These are phyloP conservation scores for Termitomyces titanicus DNA, from an alignment of 768 basidiomycete genomes.

Conservation along the genomic window DNA sequence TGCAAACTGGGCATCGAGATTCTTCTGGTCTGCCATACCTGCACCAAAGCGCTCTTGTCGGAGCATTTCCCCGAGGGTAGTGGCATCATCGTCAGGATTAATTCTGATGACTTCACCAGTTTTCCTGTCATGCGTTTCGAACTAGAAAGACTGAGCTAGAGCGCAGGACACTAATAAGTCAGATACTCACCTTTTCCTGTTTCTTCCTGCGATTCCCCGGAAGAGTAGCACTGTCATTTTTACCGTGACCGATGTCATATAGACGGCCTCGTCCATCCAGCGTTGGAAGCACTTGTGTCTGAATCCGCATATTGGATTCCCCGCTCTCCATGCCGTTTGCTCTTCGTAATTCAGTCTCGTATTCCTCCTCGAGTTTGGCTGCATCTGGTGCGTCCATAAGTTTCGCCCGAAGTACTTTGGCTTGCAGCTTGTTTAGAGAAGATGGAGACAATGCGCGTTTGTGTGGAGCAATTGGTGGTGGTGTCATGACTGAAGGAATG, in stretches of 20 bases:
- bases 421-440: slow-evolving; percentile 89
- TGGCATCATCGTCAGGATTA: slow-evolving; percentile 87
- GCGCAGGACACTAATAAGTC: not conserved
- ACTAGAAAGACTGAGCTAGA: slow-evolving; percentile 33
- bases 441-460: slow-evolving; percentile 62
- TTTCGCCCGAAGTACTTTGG: slow-evolving; percentile 88
- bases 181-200: slow-evolving; percentile 58
- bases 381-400: slow-evolving; percentile 81
- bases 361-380: slow-evolving; percentile 75
- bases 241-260: slow-evolving; percentile 89
- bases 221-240: slow-evolving; percentile 43
- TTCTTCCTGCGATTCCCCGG: slow-evolving; percentile 81
- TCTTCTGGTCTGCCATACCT: slow-evolving; percentile 88
- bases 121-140: slow-evolving; percentile 87
- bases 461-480: slow-evolving; percentile 36
- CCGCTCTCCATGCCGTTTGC: slow-evolving; percentile 41
- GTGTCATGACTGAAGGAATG: slow-evolving; percentile 89
- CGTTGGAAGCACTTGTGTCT: slow-evolving; percentile 85
- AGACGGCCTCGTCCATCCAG: slow-evolving; percentile 79
- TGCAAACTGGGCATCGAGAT: slow-evolving; percentile 88
- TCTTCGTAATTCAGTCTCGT: slow-evolving; percentile 64
- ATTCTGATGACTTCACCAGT: slow-evolving; percentile 87
- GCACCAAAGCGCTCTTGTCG: slow-evolving; percentile 90
- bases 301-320: slow-evolving; percentile 44
- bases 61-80: slow-evolving; percentile 86